A percentile compares a stretch with the other conserved stretches of the same genome.
phyloP scores from a whole-genome alignment of 192 early-diverging fungal genomes.

The Allomyces arbusculus region DNA sequence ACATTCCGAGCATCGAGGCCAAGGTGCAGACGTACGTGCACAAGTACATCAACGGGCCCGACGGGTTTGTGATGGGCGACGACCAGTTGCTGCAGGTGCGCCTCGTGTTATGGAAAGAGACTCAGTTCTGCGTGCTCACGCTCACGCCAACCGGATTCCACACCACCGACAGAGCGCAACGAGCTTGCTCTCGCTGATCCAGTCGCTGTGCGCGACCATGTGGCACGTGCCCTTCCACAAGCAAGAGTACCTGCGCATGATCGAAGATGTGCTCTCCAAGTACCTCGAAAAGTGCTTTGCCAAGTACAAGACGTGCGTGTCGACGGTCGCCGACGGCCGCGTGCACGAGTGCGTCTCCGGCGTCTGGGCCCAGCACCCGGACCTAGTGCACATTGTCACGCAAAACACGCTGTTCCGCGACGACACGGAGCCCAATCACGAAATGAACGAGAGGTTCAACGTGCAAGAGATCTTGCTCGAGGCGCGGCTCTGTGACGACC shows the following conservation, averaged over 20 bases:
- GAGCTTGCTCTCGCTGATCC: conserved; percentile 32
- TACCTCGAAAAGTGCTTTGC: conserved; percentile 50
- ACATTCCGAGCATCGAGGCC: not conserved
- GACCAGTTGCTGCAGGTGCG: not conserved
- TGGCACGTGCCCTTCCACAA: conserved; percentile 43
- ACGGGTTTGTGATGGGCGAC: not conserved
- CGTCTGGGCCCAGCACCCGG: conserved; percentile 39
- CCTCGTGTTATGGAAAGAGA: too few relatives aligned
- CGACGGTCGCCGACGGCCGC: conserved; percentile 13
- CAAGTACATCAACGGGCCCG: not conserved
- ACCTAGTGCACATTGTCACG: conserved; percentile 29
- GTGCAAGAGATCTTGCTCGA: conserved; percentile 53
- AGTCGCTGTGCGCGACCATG: conserved; percentile 40
- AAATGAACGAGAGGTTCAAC: conserved; percentile 3
- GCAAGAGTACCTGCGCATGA: conserved; percentile 45
- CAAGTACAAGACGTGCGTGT: conserved; percentile 10
- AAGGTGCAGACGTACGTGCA: not conserved
- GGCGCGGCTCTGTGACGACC: conserved; percentile 53
- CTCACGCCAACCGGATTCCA: too few relatives aligned
- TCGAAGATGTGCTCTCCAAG: conserved; percentile 39
- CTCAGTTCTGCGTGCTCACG: too few relatives aligned
- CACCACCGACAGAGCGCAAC: conserved; percentile 26
- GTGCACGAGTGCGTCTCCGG: conserved; percentile 17
- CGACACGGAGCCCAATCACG: conserved; percentile 6
- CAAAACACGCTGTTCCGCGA: conserved; percentile 17